A percentile compares a stretch with the other conserved stretches of the same genome.
These are phyloP conservation scores for Telfairia occidentalis DNA, from an alignment of 331 rosid genomes.

Conservation along the genomic window DNA sequence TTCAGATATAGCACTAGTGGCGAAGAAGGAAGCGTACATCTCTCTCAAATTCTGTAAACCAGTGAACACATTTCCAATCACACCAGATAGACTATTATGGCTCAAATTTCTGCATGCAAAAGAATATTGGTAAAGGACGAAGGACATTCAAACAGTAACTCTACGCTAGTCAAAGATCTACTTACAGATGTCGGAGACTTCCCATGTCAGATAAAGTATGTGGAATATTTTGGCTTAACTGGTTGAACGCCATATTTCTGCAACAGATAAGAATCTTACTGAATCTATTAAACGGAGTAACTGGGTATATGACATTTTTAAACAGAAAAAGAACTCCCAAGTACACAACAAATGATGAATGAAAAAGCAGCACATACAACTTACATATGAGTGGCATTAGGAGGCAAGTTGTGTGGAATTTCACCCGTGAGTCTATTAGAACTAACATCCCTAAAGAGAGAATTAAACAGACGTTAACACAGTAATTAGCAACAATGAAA, in stretches of 20 bases:
- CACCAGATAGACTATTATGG: constrained; percentile 66
- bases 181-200: constrained; percentile 47
- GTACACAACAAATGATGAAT: not conserved
- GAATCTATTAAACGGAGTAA: not conserved
- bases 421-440: constrained; percentile 51
- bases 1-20: constrained; percentile 1
- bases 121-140: constrained; percentile 7
- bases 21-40: constrained; percentile 38
- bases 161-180: not conserved
- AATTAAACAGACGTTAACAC: constrained; percentile 7
- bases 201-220: constrained; percentile 47
- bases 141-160: constrained; percentile 4
- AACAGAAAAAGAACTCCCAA: not conserved
- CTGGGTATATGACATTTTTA: not conserved
- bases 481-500: not conserved
- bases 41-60: constrained; percentile 56
- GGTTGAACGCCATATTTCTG: constrained; percentile 75
- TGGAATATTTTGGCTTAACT: constrained; percentile 47
- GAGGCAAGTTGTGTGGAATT: constrained; percentile 58
- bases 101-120: constrained; percentile 62
- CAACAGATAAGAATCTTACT: constrained; percentile 7
- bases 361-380: not conserved
- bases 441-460: constrained; percentile 61
- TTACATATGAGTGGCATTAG: constrained; percentile 71
- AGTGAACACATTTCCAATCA: constrained; percentile 62